These are phyloP conservation scores for Aegilops sharonensis DNA, from an alignment of 176 grass and related monocot species.

Conservation along the genomic window DNA sequence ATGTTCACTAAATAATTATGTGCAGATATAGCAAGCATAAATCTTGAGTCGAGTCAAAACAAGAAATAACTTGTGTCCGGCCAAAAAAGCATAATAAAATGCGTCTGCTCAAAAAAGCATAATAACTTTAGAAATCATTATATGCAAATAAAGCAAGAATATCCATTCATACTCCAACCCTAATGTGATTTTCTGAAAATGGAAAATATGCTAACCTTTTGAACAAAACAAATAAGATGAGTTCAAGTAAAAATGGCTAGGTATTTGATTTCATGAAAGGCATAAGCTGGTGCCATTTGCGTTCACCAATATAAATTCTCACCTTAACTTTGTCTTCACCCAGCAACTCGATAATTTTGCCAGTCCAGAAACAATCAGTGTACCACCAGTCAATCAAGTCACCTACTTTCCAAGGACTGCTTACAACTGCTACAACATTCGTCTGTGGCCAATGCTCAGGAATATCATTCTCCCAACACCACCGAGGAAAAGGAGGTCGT, in stretches of 20 bases:
- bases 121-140: not conserved
- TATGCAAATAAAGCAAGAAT: not conserved
- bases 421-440: slow-evolving; percentile 45
- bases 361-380: slow-evolving; percentile 53
- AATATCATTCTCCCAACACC: slow-evolving; percentile 35
- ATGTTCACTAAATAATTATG: not conserved
- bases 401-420: slow-evolving; percentile 54
- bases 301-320: not conserved
- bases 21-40: not conserved
- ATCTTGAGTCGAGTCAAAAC: not conserved
- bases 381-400: slow-evolving; percentile 58
- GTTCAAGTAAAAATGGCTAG: not conserved
- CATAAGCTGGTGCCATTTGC: not conserved
- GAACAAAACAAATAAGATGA: not conserved
- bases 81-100: no score
- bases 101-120: not conserved
- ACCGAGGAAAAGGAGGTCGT: slow-evolving; percentile 56
- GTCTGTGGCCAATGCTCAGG: slow-evolving; percentile 16
- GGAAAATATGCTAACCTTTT: not conserved
- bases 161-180: not conserved
- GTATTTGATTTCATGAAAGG: not conserved
- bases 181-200: not conserved
- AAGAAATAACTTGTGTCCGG: no score
- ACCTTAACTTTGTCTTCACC: slow-evolving; percentile 43
- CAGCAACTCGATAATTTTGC: slow-evolving; percentile 39